phyloP scores from a whole-genome alignment of 495 filamentous ascomycete genomes.

The Hypomontagnella monticulosa region DNA sequence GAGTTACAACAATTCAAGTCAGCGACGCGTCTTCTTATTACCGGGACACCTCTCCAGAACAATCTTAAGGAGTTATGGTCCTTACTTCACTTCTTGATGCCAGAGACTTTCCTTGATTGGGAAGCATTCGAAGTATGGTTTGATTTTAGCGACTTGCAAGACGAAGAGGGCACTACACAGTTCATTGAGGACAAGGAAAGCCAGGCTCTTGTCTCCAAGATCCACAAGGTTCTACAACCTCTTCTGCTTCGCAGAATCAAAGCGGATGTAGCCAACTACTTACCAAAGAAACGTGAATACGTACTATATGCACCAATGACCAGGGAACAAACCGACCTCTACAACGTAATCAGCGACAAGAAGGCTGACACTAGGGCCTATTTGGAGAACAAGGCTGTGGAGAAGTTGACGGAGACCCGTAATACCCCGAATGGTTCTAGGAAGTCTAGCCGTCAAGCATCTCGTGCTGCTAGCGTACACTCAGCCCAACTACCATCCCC shows the following conservation, averaged over 20 bases:
- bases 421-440: conserved; percentile 49
- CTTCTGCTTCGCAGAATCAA: conserved; percentile 90
- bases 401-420: conserved; percentile 64
- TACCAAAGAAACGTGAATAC: conserved; percentile 98
- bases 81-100: conserved; percentile 89
- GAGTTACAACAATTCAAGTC: conserved; percentile 88
- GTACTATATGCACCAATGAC: conserved; percentile 92
- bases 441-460: conserved; percentile 50
- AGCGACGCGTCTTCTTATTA: conserved; percentile 89
- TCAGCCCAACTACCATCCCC: conserved; percentile 32
- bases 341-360: conserved; percentile 83
- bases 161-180: conserved; percentile 72
- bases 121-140: conserved; percentile 95
- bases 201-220: conserved; percentile 82
- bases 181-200: conserved; percentile 81
- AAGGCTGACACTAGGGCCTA: conserved; percentile 75
- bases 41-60: conserved; percentile 94
- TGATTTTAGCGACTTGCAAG: conserved; percentile 89
- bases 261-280: conserved; percentile 84
- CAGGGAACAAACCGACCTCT: conserved; percentile 86
- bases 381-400: conserved; percentile 84
- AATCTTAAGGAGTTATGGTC: conserved; percentile 97
- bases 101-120: conserved; percentile 89
- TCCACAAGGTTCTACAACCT: conserved; percentile 92
- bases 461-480: conserved; percentile 46